Evolutionary conservation across 208 protist species (phyloP), one percentile per base, ranked within the genome.

Genomic region (Acanthamoeba sp.): DNA sequence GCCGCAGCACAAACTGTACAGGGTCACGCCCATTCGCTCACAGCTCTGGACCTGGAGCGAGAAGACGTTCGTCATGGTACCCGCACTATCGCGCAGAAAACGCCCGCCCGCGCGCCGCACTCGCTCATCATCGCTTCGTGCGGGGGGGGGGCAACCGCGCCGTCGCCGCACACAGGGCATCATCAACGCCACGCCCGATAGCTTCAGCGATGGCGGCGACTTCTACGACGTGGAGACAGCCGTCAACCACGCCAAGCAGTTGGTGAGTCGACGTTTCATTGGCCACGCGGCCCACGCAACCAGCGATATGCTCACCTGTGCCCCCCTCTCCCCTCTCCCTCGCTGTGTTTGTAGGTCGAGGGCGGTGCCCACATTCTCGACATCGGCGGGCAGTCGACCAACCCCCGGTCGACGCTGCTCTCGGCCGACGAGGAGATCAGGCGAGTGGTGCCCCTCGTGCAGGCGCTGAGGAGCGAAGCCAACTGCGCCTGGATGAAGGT

Each of bases 141-240:
- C n/a, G n/a, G n/a, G n/a, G n/a, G n/a, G n/a, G n/a, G n/a, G n/a
- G n/a, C n/a, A n/a, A n/a, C n/a, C n/a, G n/a, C n/a, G 45, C 45
- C 24, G 22, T 57, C 55, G 36, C 12, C 62, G 0, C 38, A 29
- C 45, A 14, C 95, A 96, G 96, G 96, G 95, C 89, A 90, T 97
- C 69, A 71, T 97, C 18, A 97, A 97, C 85, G 40, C 93, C 29
- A 97, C 96, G 40, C 95, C 96, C 29, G 96, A 97, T 55, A 96
- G 94, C 64, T 97, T 97, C 93, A 66, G 66, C n/a, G 96, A 97
- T 76, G 96, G 96, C 45, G 94, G 94, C 24, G 92, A 94, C 36
- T 95, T 64, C 18, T 6, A 87, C 59, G 45, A 24, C 16, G 9
- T 88, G 0, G 69, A 95, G 0, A 73, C 40, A 48, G 93, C 91